Base-by-base conservation (phyloP, 1,284 basidiomycete species). In the Ceratobasidium sp. region DNA sequence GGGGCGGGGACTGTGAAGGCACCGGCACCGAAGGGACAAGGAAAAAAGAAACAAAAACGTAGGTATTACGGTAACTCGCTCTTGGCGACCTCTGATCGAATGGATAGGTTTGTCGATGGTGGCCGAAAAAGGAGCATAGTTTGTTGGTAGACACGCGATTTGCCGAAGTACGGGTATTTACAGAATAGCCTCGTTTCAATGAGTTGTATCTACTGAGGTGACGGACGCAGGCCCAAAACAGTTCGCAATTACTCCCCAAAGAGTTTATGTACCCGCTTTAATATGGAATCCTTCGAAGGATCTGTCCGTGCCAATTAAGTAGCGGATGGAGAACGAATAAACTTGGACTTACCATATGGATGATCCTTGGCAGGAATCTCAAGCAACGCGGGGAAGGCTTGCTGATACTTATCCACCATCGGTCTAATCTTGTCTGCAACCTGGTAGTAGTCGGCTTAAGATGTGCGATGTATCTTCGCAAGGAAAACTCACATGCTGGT, bases 311-410 rank as follows among this genome's bases (percentile, higher is more conserved):
- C 9, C 7, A 11, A 2, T 40, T 4, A 58, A 21, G 42, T 42
- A 14, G 12, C 25, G 62, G 36, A 73, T 18, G 48, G 42, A 12
- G 69, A 38, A 28, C 59, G 66, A 18, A 7, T n/a, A 60, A 40
- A 53, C 40, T 49, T 46, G 66, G 33, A 79, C 84, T 73, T 75
- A 93, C 94, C 93, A 77, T 95, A 96, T 63, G 94, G 93, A 81
- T 95, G 92, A 78, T 94, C 95, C 80, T 96, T 96, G 67, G 92
- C 94, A 21, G 97, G 97, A 76, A 99, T 99, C 82, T 99, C 97
- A 25, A 99, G 87, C 42, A 99, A 81, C 0, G 97, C 95, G 25
- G 97, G 97, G 83, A 99, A 99, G 0, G 96, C 90, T 79, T 96
- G 92, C 75, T 93, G 90, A 80, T 99, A 99, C 77, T 90, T 90